Base-by-base conservation (phyloP, 371 early-diverging fungal genomes). In the Mucor plumbeus region DNA sequence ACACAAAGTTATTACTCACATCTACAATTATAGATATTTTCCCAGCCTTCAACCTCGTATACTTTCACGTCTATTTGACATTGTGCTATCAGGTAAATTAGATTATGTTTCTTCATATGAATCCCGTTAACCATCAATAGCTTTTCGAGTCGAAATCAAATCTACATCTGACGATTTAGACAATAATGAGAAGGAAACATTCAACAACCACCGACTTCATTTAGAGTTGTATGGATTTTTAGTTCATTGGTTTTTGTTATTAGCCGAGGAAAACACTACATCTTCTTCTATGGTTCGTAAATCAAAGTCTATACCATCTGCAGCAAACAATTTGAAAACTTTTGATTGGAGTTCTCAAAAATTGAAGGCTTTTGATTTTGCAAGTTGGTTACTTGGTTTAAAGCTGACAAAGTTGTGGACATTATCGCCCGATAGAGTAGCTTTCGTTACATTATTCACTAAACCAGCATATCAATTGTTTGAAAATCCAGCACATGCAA, bases 401-500 rank as follows among this genome's bases (percentile, higher is more conserved):
- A 89, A 90, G 39, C 74, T 97, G 15, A 83, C 90, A 41, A 88
- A 90, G 50, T 81, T 97, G 6, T 94, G 95, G 90, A 85, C 90
- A 19, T 81, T 94, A 5, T 81, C 90, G 4, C 88, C 93, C 0
- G 95, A 95, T 59, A 83, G 91, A 35, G 91, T 91, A 55, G 81
- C 85, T 1, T 87, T 95, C 63, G 79, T 95, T 64, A 94, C 94
- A 53, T 81, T 96, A 60, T 91, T 96, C 54, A 91, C 91, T 34
- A 96, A 95, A 60, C 86, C 93, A n/a, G 87, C 92, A 9, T 90
- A 91, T 67, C 88, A 92, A 55, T 63, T 93, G 17, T 79, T 97
- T 74, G 96, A 97, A 71, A 92, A 93, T 69, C 77, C 86, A 13
- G 88, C 86, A 7, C 85, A 87, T 35, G 71, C 85, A 17, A 92